phyloP scores from a whole-genome alignment of 148 eudicot genomes.

The Oxyria digyna region DNA sequence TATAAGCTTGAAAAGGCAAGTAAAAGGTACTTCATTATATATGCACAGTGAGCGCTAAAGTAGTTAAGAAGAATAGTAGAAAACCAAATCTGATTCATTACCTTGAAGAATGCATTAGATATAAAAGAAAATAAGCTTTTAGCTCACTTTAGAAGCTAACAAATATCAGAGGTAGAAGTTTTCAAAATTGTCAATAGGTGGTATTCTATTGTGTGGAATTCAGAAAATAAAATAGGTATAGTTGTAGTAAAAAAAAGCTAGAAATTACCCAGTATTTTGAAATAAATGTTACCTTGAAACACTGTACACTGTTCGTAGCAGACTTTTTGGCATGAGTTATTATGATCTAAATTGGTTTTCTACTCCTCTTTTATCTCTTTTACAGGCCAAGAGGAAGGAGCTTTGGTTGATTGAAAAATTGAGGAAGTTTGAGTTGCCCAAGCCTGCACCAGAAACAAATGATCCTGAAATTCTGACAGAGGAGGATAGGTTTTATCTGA shows the following conservation, averaged over 20 bases:
- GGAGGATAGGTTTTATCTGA: conserved; percentile 85
- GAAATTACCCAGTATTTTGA: not conserved
- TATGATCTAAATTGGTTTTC: not conserved
- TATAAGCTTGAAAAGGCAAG: conserved; percentile 86
- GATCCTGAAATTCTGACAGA: conserved; percentile 93
- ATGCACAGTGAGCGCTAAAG: not conserved
- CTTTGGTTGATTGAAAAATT: conserved; percentile 90
- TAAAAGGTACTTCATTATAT: not conserved
- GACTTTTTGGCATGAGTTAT: not conserved
- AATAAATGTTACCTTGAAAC: not conserved
- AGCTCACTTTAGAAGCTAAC: too few relatives aligned
- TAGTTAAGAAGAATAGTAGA: too few relatives aligned
- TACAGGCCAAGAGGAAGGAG: conserved; percentile 94
- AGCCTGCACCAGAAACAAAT: conserved; percentile 53
- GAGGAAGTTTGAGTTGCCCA: conserved; percentile 72
- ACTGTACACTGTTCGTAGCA: not conserved
- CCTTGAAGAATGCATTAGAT: too few relatives aligned
- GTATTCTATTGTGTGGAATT: not conserved
- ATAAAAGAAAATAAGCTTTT: too few relatives aligned
- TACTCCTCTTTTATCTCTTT: not conserved
- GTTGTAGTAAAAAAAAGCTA: not conserved
- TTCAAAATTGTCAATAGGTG: not conserved
- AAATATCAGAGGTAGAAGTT: not conserved
- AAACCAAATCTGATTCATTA: too few relatives aligned
- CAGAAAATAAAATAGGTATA: not conserved